phyloP scores from a whole-genome alignment of 768 basidiomycete genomes.

The Cyathus striatus region DNA sequence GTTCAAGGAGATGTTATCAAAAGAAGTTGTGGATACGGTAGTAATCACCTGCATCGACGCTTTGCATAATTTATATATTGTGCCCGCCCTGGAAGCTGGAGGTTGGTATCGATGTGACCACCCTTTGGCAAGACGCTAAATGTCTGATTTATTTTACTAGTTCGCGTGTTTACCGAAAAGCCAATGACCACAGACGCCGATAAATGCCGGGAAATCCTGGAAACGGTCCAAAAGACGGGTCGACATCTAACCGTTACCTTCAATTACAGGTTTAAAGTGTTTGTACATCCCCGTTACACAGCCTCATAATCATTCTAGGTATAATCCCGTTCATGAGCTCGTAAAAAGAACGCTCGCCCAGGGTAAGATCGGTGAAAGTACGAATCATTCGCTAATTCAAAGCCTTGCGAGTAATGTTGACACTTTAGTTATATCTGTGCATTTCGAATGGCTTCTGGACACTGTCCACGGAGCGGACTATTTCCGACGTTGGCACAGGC shows the following conservation, averaged over 20 bases:
- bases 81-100: slow-evolving; percentile 35
- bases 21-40: slow-evolving; percentile 39
- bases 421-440: slow-evolving; percentile 35
- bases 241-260: slow-evolving; percentile 36
- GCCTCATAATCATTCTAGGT: slow-evolving; percentile 13
- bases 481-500: slow-evolving; percentile 45
- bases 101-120: slow-evolving; percentile 20
- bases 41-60: slow-evolving; percentile 47
- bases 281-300: not conserved
- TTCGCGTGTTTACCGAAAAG: slow-evolving; percentile 48
- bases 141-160: slow-evolving; percentile 10
- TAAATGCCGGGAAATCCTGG: slow-evolving; percentile 39
- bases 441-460: slow-evolving; percentile 50
- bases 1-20: slow-evolving; percentile 39
- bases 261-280: slow-evolving; percentile 27
- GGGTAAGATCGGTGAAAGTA: slow-evolving; percentile 41
- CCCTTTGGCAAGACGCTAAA: not conserved
- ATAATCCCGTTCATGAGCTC: slow-evolving; percentile 45
- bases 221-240: slow-evolving; percentile 37
- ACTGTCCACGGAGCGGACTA: slow-evolving; percentile 50
- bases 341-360: slow-evolving; percentile 39
- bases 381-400: not conserved
- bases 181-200: slow-evolving; percentile 48
- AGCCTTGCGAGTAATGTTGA: not conserved
- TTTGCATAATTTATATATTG: slow-evolving; percentile 42